Base-by-base conservation (phyloP, 2,329 filamentous ascomycete species). In the Achaetomium macrosporum region DNA sequence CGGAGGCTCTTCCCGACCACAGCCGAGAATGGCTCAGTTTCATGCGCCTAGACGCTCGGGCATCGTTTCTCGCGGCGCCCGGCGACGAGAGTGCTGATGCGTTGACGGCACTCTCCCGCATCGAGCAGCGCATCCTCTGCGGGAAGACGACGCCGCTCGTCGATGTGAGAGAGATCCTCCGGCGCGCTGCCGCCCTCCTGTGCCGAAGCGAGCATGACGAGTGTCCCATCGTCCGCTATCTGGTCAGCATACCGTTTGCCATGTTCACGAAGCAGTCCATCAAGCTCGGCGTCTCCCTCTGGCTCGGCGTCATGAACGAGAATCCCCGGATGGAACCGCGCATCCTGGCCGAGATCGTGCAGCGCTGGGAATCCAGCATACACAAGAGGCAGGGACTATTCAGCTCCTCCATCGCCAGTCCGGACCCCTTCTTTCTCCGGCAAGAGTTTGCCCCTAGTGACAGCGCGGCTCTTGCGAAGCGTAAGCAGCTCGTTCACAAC, bases 281-380 rank as follows among this genome's bases (percentile, higher is more conserved):
- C 67, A 95, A 96, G 66, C 82, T 97, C 47, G 95, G 93, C 6
- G 87, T 96, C 35, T 96, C 93, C 4, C 75, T 99, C 7, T 99
- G 93, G 93, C 83, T 96, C 56, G 93, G 93, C 25, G 88, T 97
- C 13, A 95, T 97, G 64, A 93, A 97, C 63, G 93, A 99, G 68
- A 97, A 96, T 64, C 88, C 91, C 2, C 81, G 82, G 51, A 85
- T 96, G 69, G 90, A 96, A 68, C 81, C 92, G 9, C 84, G 90
- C 56, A 83, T 99, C 51, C 72, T 99, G 31, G 84, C 84, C 48
- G 90, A 95, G 66, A 88, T 97, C 62, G 86, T 87, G 10, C 87
- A 93, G 65, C 88, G 92, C 58, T 99, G 92, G 89, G 92, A 97
- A 68, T 76, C 79, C 53, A 93, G 87, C 4, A 84, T 96, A 42